Evolutionary conservation across 257 asterid genomes (phyloP).

Genomic region (Apocynum venetum): DNA sequence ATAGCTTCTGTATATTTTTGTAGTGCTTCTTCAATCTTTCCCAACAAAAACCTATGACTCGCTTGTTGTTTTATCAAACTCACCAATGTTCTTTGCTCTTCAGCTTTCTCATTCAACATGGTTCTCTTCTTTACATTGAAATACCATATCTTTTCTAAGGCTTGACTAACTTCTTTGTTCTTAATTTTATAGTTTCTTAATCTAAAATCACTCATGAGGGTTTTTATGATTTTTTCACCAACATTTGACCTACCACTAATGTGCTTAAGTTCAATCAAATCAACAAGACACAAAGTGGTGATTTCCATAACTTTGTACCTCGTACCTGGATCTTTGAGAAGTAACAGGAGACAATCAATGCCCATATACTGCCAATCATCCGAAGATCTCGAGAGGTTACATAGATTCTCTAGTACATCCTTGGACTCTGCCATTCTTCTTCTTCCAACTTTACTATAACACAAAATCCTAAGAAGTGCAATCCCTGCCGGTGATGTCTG

Average conservation of each 20-base stretch:
- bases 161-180: slow-evolving; percentile 23
- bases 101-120: slow-evolving; percentile 42
- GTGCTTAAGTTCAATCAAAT: slow-evolving; percentile 52
- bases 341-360: slow-evolving; percentile 69
- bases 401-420: slow-evolving; percentile 47
- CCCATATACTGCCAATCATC: slow-evolving; percentile 90
- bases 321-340: slow-evolving; percentile 56
- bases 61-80: slow-evolving; percentile 51
- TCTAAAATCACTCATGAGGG: slow-evolving; percentile 36
- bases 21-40: slow-evolving; percentile 51
- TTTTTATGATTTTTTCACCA: slow-evolving; percentile 53
- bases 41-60: slow-evolving; percentile 36
- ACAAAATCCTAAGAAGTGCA: slow-evolving; percentile 60
- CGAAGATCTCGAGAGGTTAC: slow-evolving; percentile 63
- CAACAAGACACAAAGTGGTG: slow-evolving; percentile 41
- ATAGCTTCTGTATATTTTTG: slow-evolving; percentile 51
- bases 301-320: slow-evolving; percentile 37
- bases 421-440: slow-evolving; percentile 39
- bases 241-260: slow-evolving; percentile 50
- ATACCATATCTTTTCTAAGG: slow-evolving; percentile 39
- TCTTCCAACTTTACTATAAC: slow-evolving; percentile 62
- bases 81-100: slow-evolving; percentile 33
- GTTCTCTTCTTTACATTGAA: slow-evolving; percentile 37
- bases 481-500: slow-evolving; percentile 64
- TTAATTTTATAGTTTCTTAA: slow-evolving; percentile 25